Evolutionary conservation across 164 flowering plant genomes (phyloP), one percentile per base, ranked within the genome.

Genomic region (Hamamelis virginiana): DNA sequence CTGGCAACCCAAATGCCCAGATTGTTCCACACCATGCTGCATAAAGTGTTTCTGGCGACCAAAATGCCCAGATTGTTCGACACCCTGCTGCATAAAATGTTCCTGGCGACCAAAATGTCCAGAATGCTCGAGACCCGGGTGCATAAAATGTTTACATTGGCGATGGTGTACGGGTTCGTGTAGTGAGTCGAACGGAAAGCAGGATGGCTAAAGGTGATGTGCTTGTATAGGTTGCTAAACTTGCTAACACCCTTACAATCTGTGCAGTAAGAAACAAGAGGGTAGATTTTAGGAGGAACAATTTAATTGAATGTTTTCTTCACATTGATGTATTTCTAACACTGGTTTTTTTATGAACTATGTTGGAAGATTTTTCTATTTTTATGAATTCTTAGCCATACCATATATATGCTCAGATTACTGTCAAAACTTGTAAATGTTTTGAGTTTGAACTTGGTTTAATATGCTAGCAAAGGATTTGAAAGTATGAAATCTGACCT

Each of bases 161-260:
- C 45, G 22, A 26, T 78, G 78, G 15, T 72, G 78, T 44, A 23
- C 1, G 11, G 73, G 68, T 12, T 41, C 47, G 21, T 45, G 25
- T 15, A 25, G 46, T 41, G 69, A 44, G 60, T 1, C 14, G 10
- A 52, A 67, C 5, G 67, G 66, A 18, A 74, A 59, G 60, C 67
- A 44, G 67, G 66, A 26, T 45, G 74, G 73, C 28, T 69, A 65
- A 67, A 38, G 48, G 55, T 53, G 62, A 53, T 21, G 13, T 44
- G 50, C 14, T 61, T 74, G 78, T 74, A 74, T 71, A 77, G 75
- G 64, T 67, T 52, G 58, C 53, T 52, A 45, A 16, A 13, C 44
- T 62, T 67, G 65, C 78, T 78, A 75, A 78, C 81, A 65, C 27
- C 67, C 51, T 53, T 62, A 57, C 13, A 53, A 56, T 67, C 59